A percentile compares a stretch with the other conserved stretches of the same genome.
phyloP scores from a whole-genome alignment of 2,329 filamentous ascomycete genomes.

The Hypomyces rosellus region DNA sequence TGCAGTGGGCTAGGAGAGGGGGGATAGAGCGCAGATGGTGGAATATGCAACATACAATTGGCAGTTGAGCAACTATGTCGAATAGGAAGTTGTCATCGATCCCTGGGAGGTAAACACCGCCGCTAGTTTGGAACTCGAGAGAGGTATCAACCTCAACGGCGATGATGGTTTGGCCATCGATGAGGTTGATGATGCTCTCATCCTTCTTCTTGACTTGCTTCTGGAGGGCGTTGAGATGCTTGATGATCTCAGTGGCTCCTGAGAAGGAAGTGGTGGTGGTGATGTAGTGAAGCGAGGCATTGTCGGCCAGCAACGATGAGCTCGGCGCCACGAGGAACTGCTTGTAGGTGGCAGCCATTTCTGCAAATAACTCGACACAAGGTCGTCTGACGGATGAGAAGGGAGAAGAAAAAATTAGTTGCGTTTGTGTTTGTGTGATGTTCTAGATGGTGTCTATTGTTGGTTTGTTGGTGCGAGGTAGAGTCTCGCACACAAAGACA shows the following conservation, averaged over 20 bases:
- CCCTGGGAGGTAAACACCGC: constrained; percentile 79
- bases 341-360: constrained; percentile 54
- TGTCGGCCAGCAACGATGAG: constrained; percentile 54
- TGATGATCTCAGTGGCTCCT: constrained; percentile 69
- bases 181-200: constrained; percentile 65
- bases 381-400: not conserved
- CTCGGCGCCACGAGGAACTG: constrained; percentile 65
- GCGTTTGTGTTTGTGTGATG: not conserved
- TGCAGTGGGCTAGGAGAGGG: not conserved
- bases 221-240: constrained; percentile 66
- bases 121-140: constrained; percentile 73
- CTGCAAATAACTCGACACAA: constrained; percentile 13
- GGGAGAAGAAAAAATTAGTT: not conserved
- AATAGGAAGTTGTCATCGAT: constrained; percentile 92
- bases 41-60: constrained; percentile 58
- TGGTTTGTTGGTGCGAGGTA: not conserved
- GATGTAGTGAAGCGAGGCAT: constrained; percentile 78
- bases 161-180: constrained; percentile 65
- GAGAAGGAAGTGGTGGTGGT: constrained; percentile 73
- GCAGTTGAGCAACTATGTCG: constrained; percentile 71
- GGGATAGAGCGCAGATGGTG: not conserved
- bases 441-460: constrained; percentile 4
- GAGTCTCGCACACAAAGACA: not conserved
- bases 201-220: constrained; percentile 77
- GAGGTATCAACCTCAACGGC: constrained; percentile 81